phyloP scores from a whole-genome alignment of 108 stramenopile species.

The Nitzschia sp. region DNA sequence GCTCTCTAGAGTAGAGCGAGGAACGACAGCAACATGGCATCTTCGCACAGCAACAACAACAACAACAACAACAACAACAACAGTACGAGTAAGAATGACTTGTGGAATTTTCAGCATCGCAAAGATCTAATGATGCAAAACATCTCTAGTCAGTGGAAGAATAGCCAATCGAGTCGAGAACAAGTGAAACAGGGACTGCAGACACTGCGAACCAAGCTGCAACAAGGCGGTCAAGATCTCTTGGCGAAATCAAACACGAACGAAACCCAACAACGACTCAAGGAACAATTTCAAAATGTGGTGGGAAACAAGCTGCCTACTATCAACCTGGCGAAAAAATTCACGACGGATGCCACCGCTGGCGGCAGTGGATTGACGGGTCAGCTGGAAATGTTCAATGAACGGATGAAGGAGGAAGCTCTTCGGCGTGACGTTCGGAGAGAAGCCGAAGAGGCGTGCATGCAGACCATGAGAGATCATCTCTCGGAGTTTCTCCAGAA shows the following conservation, averaged over 20 bases:
- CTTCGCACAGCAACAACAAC: too few species aligned
- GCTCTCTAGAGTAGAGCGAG: too few species aligned
- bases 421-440: constrained; percentile 42
- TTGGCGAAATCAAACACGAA: background rate
- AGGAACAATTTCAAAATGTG: constrained; percentile 4
- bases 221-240: constrained; percentile 1
- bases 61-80: too few species aligned
- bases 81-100: too few species aligned
- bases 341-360: background rate
- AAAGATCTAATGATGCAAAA: background rate
- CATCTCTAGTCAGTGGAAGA: background rate
- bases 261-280: background rate
- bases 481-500: constrained; percentile 29
- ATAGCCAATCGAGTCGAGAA: background rate
- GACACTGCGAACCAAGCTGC: background rate
- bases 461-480: constrained; percentile 50
- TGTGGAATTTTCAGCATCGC: background rate
- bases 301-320: background rate
- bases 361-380: constrained; percentile 32
- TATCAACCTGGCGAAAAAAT: too few species aligned
- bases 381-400: constrained; percentile 54
- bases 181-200: background rate
- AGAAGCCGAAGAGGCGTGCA: constrained; percentile 56
- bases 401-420: constrained; percentile 64
- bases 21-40: too few species aligned